Base-by-base conservation (phyloP, 768 basidiomycete species). In the Pluteus cervinus region DNA sequence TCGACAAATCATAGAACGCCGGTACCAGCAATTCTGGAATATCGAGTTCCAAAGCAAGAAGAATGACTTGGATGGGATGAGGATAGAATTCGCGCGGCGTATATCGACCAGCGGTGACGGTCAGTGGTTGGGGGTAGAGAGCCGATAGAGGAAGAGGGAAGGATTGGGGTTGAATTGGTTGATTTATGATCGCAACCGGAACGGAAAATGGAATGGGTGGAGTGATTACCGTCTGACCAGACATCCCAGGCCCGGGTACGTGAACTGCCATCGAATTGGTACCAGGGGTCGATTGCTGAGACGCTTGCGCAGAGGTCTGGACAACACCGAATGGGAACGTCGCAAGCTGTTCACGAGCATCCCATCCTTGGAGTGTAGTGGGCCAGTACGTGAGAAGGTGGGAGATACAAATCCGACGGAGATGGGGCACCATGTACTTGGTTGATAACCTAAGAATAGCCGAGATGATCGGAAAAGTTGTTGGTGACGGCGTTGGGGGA, bases 361-460 rank as follows among this genome's bases (percentile, higher is more conserved):
- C 85, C 85, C 85, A 88, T 12, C 68, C 79, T 2, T 55, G 54
- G 16, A 87, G 75, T 1, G 79, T 76, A 4, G 69, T 50, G 1
- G 85, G 85, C 78, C 81, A 88, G 53, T 85, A 81, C 22, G 61
- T 53, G 11, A 63, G 56, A 12, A 88, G 69, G 8, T 76, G 77
- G 3, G 58, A 54, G 16, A 87, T 58, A 47, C 82, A 85, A 26
- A 68, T 77, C 29, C 62, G 49, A 0, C 79, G 76, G 21, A 86
- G 75, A 39, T 76, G 71, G 24, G 81, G 74, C 39, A 85, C 78
- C 35, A 86, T 65, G 54, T 88, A 88, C 57, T 88, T 88, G 21
- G 75, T 73, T 1, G 84, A 82, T 2, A 87, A 60, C 4, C 85
- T 79, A 5, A 86, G 69, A 29, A 84, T 78, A 4, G 75, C 73